Evolutionary conservation across 116 monocot species (phyloP).

Genomic region (Cymodocea nodosa): DNA sequence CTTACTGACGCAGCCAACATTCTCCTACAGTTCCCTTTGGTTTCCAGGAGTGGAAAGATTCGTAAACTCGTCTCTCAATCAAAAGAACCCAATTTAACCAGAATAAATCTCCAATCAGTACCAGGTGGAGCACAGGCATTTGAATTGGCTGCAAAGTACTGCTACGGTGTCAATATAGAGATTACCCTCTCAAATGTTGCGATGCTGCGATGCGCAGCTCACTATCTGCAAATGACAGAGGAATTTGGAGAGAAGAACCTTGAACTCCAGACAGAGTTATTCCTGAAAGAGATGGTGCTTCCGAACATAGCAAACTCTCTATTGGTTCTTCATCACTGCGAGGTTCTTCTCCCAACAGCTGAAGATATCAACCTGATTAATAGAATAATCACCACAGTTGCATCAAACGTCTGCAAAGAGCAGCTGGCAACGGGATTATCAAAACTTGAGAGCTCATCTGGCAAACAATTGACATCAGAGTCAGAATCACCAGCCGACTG

Average conservation of each 20-base stretch:
- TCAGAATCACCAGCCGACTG: slow-evolving; percentile 33
- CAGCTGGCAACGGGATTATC: slow-evolving; percentile 60
- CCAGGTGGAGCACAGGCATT: slow-evolving; percentile 75
- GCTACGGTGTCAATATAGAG: slow-evolving; percentile 59
- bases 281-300: slow-evolving; percentile 50
- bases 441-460: slow-evolving; percentile 37
- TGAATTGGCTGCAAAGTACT: slow-evolving; percentile 83
- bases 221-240: slow-evolving; percentile 75
- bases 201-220: slow-evolving; percentile 49
- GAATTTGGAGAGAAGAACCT: slow-evolving; percentile 66
- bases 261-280: slow-evolving; percentile 37
- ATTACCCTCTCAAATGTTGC: slow-evolving; percentile 58
- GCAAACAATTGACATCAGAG: slow-evolving; percentile 8
- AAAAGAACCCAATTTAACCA: slow-evolving; percentile 34
- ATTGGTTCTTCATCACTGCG: slow-evolving; percentile 52
- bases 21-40: slow-evolving; percentile 61
- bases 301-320: slow-evolving; percentile 40
- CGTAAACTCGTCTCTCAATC: slow-evolving; percentile 52
- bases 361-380: slow-evolving; percentile 57
- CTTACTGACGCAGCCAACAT: neutral
- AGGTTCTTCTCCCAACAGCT: slow-evolving; percentile 41
- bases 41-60: slow-evolving; percentile 72
- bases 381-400: slow-evolving; percentile 36
- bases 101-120: slow-evolving; percentile 38
- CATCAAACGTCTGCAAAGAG: slow-evolving; percentile 66